Base-by-base conservation (phyloP, 177 flowering plant species). In the Vitis hybrid region DNA sequence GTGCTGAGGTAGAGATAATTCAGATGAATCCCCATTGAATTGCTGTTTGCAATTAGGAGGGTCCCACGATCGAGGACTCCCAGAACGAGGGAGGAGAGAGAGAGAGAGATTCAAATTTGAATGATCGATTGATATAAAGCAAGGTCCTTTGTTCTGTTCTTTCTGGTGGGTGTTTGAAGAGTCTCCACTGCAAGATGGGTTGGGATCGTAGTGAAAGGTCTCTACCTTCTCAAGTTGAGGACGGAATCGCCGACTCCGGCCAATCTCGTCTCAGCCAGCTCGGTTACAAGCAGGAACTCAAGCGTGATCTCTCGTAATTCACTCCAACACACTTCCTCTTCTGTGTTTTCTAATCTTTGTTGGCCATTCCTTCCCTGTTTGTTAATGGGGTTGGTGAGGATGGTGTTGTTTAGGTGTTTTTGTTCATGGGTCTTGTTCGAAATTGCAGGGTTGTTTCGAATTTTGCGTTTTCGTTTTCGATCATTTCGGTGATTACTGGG, bases 401-500 rank as follows among this genome's bases (percentile, higher is more conserved):
- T 29, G n/a, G 26, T 49, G 26, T 65, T 49, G 14, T 66, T 58
- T 55, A 49, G 14, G 61, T 51, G 60, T 49, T 50, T n/a, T 58
- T 60, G 60, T 49, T 50, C 16, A 52, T 60, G 69, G 72, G 56
- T 75, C 53, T 73, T 58, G 64, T 59, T 53, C 9, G 60, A 18
- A 72, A 62, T 75, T 85, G 78, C 92, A 92, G 97, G 90, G 83
- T 89, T 72, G 6, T 94, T 51, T 88, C 97, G 5, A 91, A 93
- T 77, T 92, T 92, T 76, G 95, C 98, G 10, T 87, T 94, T 77
- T 93, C 97, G 1, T 94, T 94, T 72, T 86, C 99, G 9, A 89
- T 94, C 60, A 89, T 93, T 79, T 94, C 99, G 26, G 94, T 92
- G 75, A 79, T 94, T 2, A 94, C 97, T 5, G 97, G 99, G 29